Base-by-base conservation (phyloP, 2,329 filamentous ascomycete genomes). In the Venturiaceae sp. region DNA sequence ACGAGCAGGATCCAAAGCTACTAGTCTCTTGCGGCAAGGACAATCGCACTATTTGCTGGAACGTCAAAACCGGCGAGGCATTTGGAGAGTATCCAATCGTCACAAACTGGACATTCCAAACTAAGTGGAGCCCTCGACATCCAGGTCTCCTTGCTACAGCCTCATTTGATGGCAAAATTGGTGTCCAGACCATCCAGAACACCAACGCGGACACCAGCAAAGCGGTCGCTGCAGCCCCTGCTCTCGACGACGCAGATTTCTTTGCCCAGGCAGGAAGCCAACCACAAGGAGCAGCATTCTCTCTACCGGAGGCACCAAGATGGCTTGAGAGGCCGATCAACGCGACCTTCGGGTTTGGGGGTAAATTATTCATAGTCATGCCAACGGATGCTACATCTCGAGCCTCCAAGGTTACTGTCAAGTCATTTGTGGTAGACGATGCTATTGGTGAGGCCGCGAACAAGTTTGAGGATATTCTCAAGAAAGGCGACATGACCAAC, bases 91-190 rank as follows among this genome's bases (percentile, higher is more conserved):
- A 97, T 68, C 92, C 92, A 4, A 90, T 96, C 66, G 92, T 95
- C 57, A 96, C 92, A n/a, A 99, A 97, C 73, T 99, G 94, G 92
- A 96, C 92, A 5, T 99, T 99, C 77, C 86, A 92, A 69, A 96
- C 94, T 5, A 83, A 87, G 62, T 97, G 95, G 81, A 92, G 96
- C 71, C 94, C 94, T 32, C 85, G 89, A 65, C 96, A 99, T 72
- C 92, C 94, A 11, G 89, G 86, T 68, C 79, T 99, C 60, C 90
- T 92, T 54, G 95, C 95, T 19, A 97, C 94, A 19, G 94, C 95
- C 9, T 95, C 92, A 2, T 97, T 97, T 64, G 94, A 99, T 68
- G 94, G 95, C 66, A 96, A 95, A 74, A 96, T 99, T 62, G 86
- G 88, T 1, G 79, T 99, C 47, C 92, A 96, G 70, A 96, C 92